Evolutionary conservation across 768 basidiomycete genomes (phyloP).

Genomic region (Leccinum subtestaceum): DNA sequence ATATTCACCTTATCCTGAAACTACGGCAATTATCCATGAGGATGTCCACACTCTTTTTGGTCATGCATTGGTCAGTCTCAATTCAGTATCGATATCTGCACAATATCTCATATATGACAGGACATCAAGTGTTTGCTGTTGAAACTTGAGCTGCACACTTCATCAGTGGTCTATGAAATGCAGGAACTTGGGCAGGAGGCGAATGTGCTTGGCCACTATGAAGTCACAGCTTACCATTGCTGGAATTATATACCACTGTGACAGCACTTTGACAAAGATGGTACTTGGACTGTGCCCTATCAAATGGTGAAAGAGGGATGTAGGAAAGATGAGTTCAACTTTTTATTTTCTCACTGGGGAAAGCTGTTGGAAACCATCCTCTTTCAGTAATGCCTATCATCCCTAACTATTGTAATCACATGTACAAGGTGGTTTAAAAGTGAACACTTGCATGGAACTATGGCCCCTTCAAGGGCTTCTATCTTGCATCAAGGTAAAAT

Average conservation of each 20-base stretch:
- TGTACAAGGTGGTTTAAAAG: neutral
- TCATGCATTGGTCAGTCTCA: no score
- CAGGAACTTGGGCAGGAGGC: neutral
- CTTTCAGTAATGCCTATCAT: no score
- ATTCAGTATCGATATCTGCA: no score
- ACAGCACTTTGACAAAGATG: slow-evolving; percentile 3
- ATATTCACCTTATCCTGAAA: no score
- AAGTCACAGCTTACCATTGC: neutral
- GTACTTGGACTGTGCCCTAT: slow-evolving; percentile 3
- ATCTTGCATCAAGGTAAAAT: neutral
- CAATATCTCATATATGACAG: no score
- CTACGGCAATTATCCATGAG: no score
- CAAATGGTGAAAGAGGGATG: slow-evolving; percentile 7
- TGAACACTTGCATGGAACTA: neutral
- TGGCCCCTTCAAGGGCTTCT: neutral
- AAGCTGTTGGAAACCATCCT: no score
- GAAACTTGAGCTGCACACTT: neutral
- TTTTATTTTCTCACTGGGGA: no score
- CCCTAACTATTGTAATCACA: no score
- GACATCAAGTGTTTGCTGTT: no score
- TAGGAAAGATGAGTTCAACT: no score
- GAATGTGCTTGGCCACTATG: neutral
- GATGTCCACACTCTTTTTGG: no score
- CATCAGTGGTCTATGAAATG: neutral
- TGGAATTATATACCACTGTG: slow-evolving; percentile 10